These are phyloP conservation scores for Plasmodium knowlesi DNA, from an alignment of 169 alveolate species.

Conservation along the genomic window DNA sequence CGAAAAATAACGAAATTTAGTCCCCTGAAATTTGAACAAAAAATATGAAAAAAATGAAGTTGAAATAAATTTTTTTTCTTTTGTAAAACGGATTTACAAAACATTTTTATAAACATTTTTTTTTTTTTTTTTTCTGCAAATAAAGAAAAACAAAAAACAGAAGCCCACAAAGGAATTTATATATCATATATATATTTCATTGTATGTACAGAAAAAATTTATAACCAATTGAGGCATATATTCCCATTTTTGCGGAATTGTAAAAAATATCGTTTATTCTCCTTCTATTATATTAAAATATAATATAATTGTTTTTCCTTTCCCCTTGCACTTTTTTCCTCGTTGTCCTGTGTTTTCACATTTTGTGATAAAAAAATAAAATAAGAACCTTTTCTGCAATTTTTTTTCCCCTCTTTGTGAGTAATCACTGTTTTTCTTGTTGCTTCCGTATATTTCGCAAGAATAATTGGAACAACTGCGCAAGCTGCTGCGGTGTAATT, in stretches of 20 bases:
- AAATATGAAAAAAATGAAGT: background rate
- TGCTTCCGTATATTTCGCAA: background rate
- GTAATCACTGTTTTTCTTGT: background rate
- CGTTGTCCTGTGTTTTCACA: background rate
- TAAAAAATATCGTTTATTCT: no score
- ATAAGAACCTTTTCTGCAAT: background rate
- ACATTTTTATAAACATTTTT: background rate
- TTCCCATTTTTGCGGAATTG: background rate
- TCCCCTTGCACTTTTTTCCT: background rate
- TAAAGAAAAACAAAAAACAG: background rate
- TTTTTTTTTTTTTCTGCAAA: background rate
- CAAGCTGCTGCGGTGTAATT: background rate
- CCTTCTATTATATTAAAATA: background rate
- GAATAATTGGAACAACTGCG: background rate
- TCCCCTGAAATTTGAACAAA: conserved; percentile 24
- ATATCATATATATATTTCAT: background rate
- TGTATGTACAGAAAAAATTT: background rate
- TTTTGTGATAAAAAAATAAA: background rate
- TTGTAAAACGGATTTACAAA: background rate
- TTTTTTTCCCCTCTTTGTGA: background rate
- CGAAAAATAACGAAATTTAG: conserved; percentile 59
- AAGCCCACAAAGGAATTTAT: background rate
- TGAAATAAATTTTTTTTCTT: conserved; percentile 28
- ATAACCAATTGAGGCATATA: background rate
- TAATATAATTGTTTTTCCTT: background rate